Evolutionary conservation across 2,329 filamentous ascomycete genomes (phyloP), one percentile per base, ranked within the genome.

Genomic region (Curvularia verruculosa): DNA sequence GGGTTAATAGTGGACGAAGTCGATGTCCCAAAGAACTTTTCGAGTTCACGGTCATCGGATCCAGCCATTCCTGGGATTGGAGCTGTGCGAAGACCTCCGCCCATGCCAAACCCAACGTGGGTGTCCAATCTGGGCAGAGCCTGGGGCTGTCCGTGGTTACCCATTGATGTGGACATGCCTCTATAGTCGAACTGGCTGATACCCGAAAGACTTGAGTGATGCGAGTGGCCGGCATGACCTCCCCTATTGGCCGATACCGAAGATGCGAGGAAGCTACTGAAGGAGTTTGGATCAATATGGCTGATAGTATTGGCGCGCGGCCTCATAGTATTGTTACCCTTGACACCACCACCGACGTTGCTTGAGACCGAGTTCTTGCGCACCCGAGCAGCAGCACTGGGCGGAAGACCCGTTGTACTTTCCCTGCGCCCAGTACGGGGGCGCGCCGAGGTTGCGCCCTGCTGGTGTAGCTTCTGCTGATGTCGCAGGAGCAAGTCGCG

Each of bases 401-500:
- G 83, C 8, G 88, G 87, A 59, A 89, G 86, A 52, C 89, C 91
- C 59, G 89, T 85, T 5, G 84, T 90, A 77, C 95, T 98, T 79
- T 98, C 95, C 64, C 95, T 87, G 65, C 94, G 89, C 67, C 79
- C 82, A 68, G 92, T 93, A 68, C 93, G 87, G 44, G 93, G 92
- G 59, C 93, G 87, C 44, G 92, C 89, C 5, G 92, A 92, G 5
- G 95, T 90, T 0, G 92, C 92, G 12, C 91, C 91, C 24, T 92
- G 92, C 83, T 96, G 92, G 76, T 99, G 95, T 46, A 99, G 85
- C 83, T 99, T 99, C 82, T 99, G 95, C 83, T 99, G 95, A 79
- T 99, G 95, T 58, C 95, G 87, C 65, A 99, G 82, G 53, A 99
- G 84, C 66, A 99, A 80, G 77, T 99, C 95, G 65, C 95, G 87